phyloP scores from a whole-genome alignment of 2,329 filamentous ascomycete genomes.

The Colletotrichum karsti region DNA sequence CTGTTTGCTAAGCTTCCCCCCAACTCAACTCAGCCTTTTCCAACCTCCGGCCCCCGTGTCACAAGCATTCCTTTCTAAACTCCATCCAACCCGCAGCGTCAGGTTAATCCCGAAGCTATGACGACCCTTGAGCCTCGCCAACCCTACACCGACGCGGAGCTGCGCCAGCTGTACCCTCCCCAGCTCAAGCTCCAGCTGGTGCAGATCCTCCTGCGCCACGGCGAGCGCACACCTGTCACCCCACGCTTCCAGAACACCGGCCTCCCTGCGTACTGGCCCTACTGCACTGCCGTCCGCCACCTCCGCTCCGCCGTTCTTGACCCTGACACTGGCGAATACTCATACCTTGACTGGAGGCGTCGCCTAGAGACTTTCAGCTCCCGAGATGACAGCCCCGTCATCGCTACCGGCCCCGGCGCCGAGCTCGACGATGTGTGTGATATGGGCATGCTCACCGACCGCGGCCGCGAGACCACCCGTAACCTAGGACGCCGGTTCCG shows the following conservation, averaged over 20 bases:
- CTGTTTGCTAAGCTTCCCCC: slow-evolving; percentile 4
- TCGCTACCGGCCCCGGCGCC: slow-evolving; percentile 73
- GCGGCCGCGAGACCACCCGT: slow-evolving; percentile 76
- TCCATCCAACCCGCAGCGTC: neutral
- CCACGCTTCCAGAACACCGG: slow-evolving; percentile 86
- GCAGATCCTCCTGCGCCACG: slow-evolving; percentile 84
- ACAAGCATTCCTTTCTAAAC: slow-evolving; percentile 21
- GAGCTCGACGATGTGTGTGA: slow-evolving; percentile 86
- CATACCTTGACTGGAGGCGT: slow-evolving; percentile 68
- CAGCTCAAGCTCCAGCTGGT: slow-evolving; percentile 86
- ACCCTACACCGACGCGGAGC: slow-evolving; percentile 83
- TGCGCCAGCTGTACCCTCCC: slow-evolving; percentile 81
- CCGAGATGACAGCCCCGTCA: slow-evolving; percentile 70
- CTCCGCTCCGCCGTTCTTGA: slow-evolving; percentile 65
- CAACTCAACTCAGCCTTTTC: neutral
- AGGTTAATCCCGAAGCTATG: slow-evolving; percentile 60
- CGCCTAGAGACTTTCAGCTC: slow-evolving; percentile 84
- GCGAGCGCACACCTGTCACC: slow-evolving; percentile 84
- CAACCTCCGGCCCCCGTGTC: neutral
- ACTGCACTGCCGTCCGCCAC: slow-evolving; percentile 81
- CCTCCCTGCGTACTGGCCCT: slow-evolving; percentile 82
- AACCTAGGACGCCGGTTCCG: slow-evolving; percentile 74
- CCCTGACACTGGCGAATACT: slow-evolving; percentile 47
- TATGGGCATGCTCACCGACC: slow-evolving; percentile 79
- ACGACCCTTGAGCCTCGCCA: slow-evolving; percentile 77